A percentile compares a stretch with the other conserved stretches of the same genome.
These are phyloP conservation scores for Penicillium sclerotiorum DNA, from an alignment of 2,329 filamentous ascomycete species.

Conservation along the genomic window DNA sequence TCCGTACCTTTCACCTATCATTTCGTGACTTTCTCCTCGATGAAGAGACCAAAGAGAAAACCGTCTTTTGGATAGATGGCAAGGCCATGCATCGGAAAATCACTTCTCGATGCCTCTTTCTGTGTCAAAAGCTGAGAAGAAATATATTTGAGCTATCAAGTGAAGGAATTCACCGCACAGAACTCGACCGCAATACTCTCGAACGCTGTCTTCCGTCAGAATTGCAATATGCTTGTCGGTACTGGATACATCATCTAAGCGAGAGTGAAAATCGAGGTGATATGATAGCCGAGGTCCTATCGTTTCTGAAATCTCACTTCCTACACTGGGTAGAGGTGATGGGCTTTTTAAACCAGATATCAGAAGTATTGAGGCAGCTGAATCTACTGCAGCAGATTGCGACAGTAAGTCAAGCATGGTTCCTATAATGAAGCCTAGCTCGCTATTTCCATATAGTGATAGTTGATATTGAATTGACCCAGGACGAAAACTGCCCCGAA, in stretches of 20 bases:
- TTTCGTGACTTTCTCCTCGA: constrained; percentile 9
- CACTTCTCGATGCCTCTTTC: not conserved
- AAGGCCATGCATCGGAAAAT: not conserved
- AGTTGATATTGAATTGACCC: not conserved
- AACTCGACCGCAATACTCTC: not conserved
- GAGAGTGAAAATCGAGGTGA: constrained; percentile 6
- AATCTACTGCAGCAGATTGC: constrained; percentile 14
- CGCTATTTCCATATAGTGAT: not conserved
- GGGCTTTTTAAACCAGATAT: constrained; percentile 20
- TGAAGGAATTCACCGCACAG: not conserved
- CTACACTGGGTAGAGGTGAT: constrained; percentile 32
- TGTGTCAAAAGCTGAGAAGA: not conserved
- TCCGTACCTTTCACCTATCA: constrained; percentile 5
- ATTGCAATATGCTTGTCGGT: constrained; percentile 11
- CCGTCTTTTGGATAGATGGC: not conserved
- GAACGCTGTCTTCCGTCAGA: constrained; percentile 2
- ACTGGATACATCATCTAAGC: constrained; percentile 31
- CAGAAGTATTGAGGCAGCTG: constrained; percentile 19
- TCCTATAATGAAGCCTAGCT: not conserved
- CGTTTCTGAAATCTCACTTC: constrained; percentile 26
- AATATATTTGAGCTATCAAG: constrained; percentile 6
- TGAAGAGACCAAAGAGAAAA: not conserved
- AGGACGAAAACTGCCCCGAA: constrained; percentile 10
- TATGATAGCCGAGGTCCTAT: constrained; percentile 7
- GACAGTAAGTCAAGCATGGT: constrained; percentile 9